These are phyloP conservation scores for Limnomonas spitsbergensis DNA, from an alignment of 139 green algal genomes.

Conservation along the genomic window DNA sequence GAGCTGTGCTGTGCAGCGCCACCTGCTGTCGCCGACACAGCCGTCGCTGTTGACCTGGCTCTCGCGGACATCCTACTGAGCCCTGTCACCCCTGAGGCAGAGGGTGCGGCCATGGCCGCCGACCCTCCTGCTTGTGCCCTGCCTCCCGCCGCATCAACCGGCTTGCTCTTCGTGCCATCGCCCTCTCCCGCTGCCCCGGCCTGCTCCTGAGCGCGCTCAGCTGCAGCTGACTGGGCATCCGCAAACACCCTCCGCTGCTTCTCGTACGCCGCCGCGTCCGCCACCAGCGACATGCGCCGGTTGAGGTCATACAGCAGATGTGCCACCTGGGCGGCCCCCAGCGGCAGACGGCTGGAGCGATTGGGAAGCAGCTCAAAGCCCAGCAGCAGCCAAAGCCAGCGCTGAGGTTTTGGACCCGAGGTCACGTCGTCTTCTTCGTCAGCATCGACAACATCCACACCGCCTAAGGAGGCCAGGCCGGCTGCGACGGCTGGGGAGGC, in stretches of 20 bases:
- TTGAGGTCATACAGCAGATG: conserved; percentile 34
- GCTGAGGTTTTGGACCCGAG: conserved; percentile 22
- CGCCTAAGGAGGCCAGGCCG: neutral
- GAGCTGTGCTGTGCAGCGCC: neutral
- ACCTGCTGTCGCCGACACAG: neutral
- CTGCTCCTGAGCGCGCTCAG: neutral
- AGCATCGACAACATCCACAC: neutral
- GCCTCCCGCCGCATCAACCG: neutral
- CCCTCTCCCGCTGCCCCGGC: neutral
- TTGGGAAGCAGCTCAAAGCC: conserved; percentile 23
- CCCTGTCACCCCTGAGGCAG: too few relatives aligned
- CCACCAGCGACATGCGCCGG: conserved; percentile 36
- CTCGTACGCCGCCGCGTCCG: conserved; percentile 38
- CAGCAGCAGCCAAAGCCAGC: conserved; percentile 44
- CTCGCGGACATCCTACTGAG: neutral
- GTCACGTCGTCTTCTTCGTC: conserved; percentile 20
- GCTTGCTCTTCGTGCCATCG: too few relatives aligned
- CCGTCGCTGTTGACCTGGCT: neutral
- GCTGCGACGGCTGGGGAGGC: neutral
- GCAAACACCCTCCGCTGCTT: neutral
- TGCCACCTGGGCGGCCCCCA: conserved; percentile 7
- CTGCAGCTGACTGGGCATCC: neutral
- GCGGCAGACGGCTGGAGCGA: neutral
- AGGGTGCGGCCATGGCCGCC: neutral
- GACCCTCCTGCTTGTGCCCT: neutral